phyloP scores from a whole-genome alignment of 179 eudicot genomes.

The Corrigiola litoralis region DNA sequence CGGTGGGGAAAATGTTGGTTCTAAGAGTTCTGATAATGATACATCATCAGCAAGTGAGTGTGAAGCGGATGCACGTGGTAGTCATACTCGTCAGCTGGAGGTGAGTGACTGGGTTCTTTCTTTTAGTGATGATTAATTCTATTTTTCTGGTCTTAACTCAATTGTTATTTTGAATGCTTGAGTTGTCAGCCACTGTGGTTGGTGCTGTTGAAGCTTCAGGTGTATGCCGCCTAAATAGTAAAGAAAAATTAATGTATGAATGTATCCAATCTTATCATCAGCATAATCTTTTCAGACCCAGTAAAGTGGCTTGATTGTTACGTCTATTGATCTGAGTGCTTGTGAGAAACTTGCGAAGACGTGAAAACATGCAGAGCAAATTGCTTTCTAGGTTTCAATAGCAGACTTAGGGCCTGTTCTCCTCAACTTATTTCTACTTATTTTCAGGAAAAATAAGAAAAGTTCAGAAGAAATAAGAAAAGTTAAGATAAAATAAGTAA shows the following conservation, averaged over 20 bases:
- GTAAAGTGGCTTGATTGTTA: background rate
- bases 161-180: background rate
- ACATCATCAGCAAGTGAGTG: conserved; percentile 17
- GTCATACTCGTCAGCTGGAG: conserved; percentile 68
- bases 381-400: background rate
- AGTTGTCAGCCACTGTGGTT: no score
- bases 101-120: conserved; percentile 33
- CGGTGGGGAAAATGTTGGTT: conserved; percentile 35
- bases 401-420: no score
- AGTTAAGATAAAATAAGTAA: no score
- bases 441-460: no score
- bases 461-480: no score
- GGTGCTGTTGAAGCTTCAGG: no score
- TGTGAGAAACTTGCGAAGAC: background rate
- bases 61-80: conserved; percentile 29
- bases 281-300: no score
- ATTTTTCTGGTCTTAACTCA: background rate
- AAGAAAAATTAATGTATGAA: no score
- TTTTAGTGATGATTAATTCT: background rate
- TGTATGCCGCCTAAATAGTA: no score
- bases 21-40: conserved; percentile 29
- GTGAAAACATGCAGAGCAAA: background rate
- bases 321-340: background rate
- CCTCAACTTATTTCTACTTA: no score
- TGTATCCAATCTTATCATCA: no score